These are phyloP conservation scores for Drechslerella dactyloides DNA, from an alignment of 2,329 filamentous ascomycete species.

Conservation along the genomic window DNA sequence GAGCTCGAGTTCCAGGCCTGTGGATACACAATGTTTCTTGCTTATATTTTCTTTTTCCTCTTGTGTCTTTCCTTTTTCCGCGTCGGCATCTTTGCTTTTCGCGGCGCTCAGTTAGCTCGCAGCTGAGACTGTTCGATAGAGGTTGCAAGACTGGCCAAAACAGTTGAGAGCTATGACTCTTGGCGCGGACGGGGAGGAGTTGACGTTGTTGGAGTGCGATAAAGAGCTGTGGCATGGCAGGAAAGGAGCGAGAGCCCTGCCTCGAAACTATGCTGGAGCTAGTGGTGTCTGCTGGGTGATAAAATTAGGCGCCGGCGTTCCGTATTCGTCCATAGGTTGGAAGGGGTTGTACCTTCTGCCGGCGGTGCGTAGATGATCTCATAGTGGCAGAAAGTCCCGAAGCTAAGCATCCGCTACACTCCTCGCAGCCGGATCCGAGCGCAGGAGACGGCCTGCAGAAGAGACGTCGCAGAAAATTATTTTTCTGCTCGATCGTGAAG, in stretches of 20 bases:
- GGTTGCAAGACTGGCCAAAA: constrained; percentile 45
- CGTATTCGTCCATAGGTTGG: constrained; percentile 35
- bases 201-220: constrained; percentile 41
- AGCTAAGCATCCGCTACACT: constrained; percentile 45
- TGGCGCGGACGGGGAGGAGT: constrained; percentile 28
- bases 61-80: background rate
- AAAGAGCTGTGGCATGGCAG: background rate
- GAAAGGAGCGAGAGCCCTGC: background rate
- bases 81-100: constrained; percentile 8
- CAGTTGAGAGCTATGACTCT: constrained; percentile 31
- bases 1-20: constrained; percentile 4
- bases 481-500: no score
- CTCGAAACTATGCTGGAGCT: constrained; percentile 3
- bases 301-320: constrained; percentile 39
- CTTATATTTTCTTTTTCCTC: background rate
- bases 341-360: constrained; percentile 21
- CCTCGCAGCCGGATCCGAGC: constrained; percentile 34
- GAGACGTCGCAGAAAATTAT: no score
- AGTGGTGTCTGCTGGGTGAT: constrained; percentile 20
- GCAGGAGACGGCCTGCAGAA: background rate
- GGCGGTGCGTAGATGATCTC: constrained; percentile 43
- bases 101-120: constrained; percentile 26
- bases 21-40: background rate
- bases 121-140: constrained; percentile 49
- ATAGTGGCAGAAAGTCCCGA: constrained; percentile 36